Evolutionary conservation across 2,329 filamentous ascomycete species (phyloP), one percentile per base, ranked within the genome.

Genomic region (Fusarium verticillioides): DNA sequence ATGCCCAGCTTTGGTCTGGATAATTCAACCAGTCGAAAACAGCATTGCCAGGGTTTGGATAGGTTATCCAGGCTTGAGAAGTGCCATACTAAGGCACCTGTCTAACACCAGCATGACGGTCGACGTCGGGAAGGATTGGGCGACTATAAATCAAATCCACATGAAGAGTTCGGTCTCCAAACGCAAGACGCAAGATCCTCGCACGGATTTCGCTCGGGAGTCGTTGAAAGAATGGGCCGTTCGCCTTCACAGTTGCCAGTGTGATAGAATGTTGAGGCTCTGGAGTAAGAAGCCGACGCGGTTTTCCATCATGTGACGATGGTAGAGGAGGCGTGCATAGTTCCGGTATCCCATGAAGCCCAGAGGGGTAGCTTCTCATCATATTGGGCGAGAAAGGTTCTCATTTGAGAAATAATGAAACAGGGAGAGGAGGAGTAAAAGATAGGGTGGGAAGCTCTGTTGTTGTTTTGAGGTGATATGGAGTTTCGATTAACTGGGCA

Each of bases 1-100:
- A 80, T 12, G 2, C 4, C 46, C 46, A 49, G 30, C 30, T 30
- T 30, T 30, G 30, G 30, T 30, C 30, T 30, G 30, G 30, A 30
- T 30, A 30, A 30, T 30, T 30, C 10, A 9, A 10, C 30, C 30
- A 30, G 30, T 30, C 30, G 9, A 30, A 30, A 30, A 30, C 30
- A 30, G 30, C 30, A 30, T 11, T 10, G 30, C 30, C 30, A 12
- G 30, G 30, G 30, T 30, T 30, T 30, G 30, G 30, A 30, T 30
- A 30, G 30, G 8, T 9, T 9, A 30, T 9, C 9, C 30, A 30
- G 30, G 30, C 9, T 30, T 9, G 30, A 30, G 30, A 30, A 30
- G 30, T 32, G 30, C 30, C 30, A 32, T 32, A 32, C 30, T 32
- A 32, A 12, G 30, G 30, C 30, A 32, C 2, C 10, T 32, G 30